Evolutionary conservation across 2,329 filamentous ascomycete genomes (phyloP), one percentile per base, ranked within the genome.

Genomic region (Sporothrix luriei): DNA sequence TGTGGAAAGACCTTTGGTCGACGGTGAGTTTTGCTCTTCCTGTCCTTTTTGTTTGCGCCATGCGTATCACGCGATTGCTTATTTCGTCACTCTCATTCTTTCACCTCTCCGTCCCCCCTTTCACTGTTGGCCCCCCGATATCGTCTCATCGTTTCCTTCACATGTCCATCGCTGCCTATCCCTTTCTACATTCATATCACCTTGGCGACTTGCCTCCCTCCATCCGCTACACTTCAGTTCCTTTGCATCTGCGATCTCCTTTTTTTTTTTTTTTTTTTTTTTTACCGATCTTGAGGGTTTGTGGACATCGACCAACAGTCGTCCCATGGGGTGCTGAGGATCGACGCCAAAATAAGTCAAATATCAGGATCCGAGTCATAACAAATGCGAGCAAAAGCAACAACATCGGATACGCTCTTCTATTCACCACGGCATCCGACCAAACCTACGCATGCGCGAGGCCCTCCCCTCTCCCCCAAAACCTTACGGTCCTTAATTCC

Each of bases 1-100:
- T 89, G 87, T 78, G 86, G 86, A 64, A 88, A 88, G 79, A 87
- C 83, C 1, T 89, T 88, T 79, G 85, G 86, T 75, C 80, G 87
- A 80, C 82, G 86, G 86, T 88, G 77, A 82, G 85, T 82, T 73
- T 68, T 71, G 46, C 72, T 70, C 49, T 49, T 55, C 24, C 38
- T 62, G n/a, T 66, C 52, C 29, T 52, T 14, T 65, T 14, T 14
- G 4, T 9, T 43, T 16, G 40, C 14, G 9, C 14, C 40, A 14
- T 16, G 7, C 14, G 13, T 11, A 43, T 43, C 40, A 13, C 7
- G 40, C 33, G 33, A 33, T 33, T 33, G 33, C 33, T 65, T 4
- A 6, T 49, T 57, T 46, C 51, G 14, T 43, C 29, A 29, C 6
- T 49, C 29, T 64, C n/a, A 26, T 13, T 14, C 1, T 5, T 26